Base-by-base conservation (phyloP, 73 alveolate genomes). In the Vitrella brassicaformis region DNA sequence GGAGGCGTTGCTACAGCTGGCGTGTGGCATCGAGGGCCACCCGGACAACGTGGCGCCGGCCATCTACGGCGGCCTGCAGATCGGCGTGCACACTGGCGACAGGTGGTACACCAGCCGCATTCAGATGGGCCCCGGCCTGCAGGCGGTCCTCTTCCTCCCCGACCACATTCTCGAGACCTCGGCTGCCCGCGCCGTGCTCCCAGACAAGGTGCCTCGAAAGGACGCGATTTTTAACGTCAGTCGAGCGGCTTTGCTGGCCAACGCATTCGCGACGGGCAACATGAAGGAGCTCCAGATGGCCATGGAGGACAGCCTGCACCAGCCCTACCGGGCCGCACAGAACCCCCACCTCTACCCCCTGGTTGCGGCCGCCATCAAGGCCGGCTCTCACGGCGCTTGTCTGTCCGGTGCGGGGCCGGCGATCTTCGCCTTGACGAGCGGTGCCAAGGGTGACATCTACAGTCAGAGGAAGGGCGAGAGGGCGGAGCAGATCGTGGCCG, bases 321-420 rank as follows among this genome's bases (percentile, higher is more conserved):
- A 56, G 69, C 25, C 69, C 28, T 22, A 22, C 28, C 1, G 69
- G 18, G 69, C 27, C 1, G 69, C 26, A 4, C 1, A 25, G 29
- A n/a, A 10, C 69, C 69, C 26, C 26, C 69, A 56, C 69, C 28
- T 56, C 27, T 1, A 56, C 1, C 30, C 28, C 69, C 26, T 56
- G 29, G 28, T 56, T 56, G 28, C 1, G 28, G 69, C 69, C 1
- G 69, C 69, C 7, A 18, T 25, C 69, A n/a, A 56, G 4, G 69
- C 69, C 9, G 69, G 69, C 1, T 8, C 69, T 25, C 69, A 56
- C 18, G 69, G 29, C 25, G 26, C 30, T 4, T 65, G 74, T n/a
- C 46, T 74, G 47, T 74, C 81, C 30, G 81, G 81, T 0, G 81
- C 81, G 0, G 81, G 81, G 31, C 81, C 81, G 0, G 81, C 81